Conservation (phyloP, 2,329 filamentous ascomycete genomes). For the Chaetomium olivaceum region DNA sequence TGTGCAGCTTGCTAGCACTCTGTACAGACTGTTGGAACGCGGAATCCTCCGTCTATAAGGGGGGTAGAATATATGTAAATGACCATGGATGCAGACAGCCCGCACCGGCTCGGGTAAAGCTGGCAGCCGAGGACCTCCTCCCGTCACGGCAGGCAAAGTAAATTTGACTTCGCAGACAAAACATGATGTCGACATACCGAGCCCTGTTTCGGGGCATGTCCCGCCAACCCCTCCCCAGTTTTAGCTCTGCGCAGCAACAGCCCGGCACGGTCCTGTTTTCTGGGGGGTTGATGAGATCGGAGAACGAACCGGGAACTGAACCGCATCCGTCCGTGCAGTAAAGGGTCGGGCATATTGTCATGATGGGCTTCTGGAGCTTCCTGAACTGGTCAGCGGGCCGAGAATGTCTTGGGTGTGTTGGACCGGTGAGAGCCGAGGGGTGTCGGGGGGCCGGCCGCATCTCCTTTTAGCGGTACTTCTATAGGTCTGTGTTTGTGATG, state of each 20-base stretch:
- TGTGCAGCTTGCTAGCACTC: background rate
- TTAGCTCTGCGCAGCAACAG: background rate
- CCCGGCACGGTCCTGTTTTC: no score
- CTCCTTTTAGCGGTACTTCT: background rate
- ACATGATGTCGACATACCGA: background rate
- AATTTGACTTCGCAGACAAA: background rate
- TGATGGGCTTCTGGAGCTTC: constrained; percentile 7
- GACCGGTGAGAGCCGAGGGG: background rate
- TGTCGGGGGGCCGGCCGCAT: background rate
- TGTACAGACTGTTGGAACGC: background rate
- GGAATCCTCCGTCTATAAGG: background rate
- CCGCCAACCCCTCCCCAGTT: background rate
- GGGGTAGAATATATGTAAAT: background rate
- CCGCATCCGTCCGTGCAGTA: background rate
- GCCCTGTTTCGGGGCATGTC: background rate
- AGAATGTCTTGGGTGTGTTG: background rate
- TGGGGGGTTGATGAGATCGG: background rate
- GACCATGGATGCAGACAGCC: background rate
- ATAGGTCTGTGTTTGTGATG: background rate
- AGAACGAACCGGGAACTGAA: background rate
- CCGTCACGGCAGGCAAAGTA: no score
- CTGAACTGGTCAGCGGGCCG: background rate
- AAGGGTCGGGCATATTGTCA: background rate
- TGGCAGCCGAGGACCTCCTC: background rate
- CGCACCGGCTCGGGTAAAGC: background rate